Conservation (phyloP, 2,329 filamentous ascomycete species). For the Parasarocladium wereldwijsianum region DNA sequence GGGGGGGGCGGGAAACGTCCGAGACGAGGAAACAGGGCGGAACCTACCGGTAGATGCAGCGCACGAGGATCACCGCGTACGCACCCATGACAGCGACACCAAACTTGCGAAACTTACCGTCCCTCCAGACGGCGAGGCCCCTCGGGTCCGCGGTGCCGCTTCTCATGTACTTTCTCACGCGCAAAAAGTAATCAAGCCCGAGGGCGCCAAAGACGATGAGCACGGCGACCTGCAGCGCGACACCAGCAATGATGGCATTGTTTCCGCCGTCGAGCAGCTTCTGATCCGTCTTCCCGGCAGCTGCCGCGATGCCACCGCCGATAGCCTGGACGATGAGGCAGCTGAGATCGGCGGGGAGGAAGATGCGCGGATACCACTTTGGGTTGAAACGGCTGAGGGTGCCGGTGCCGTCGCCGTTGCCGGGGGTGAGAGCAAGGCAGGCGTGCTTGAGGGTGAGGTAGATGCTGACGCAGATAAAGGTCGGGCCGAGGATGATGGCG, state of each 20-base stretch:
- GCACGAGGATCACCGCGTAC: conserved; percentile 29
- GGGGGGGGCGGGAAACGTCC: too few relatives aligned
- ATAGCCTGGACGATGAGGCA: conserved; percentile 44
- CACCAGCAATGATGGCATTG: conserved; percentile 36
- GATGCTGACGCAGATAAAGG: conserved; percentile 46
- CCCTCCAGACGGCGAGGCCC: conserved; percentile 24
- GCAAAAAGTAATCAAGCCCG: conserved; percentile 28
- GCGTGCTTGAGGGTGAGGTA: conserved; percentile 51
- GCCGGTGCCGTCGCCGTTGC: too few relatives aligned
- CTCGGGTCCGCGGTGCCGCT: conserved; percentile 14
- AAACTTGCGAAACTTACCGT: conserved; percentile 28
- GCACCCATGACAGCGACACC: conserved; percentile 27
- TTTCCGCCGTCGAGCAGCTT: conserved; percentile 29
- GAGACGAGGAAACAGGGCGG: too few relatives aligned
- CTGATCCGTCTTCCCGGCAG: conserved; percentile 23
- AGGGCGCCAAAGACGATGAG: conserved; percentile 29
- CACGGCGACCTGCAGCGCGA: conserved; percentile 37
- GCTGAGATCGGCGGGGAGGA: conserved; percentile 43
- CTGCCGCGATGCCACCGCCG: conserved; percentile 40
- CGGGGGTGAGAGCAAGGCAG: conserved; percentile 31
- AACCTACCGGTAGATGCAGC: conserved; percentile 39
- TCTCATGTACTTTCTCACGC: conserved; percentile 24
- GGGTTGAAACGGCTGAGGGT: conserved; percentile 34
- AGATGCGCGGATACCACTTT: conserved; percentile 38
- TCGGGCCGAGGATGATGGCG: conserved; percentile 43